Base-by-base conservation (phyloP, 495 filamentous ascomycete species). In the Lepidopterella palustris region DNA sequence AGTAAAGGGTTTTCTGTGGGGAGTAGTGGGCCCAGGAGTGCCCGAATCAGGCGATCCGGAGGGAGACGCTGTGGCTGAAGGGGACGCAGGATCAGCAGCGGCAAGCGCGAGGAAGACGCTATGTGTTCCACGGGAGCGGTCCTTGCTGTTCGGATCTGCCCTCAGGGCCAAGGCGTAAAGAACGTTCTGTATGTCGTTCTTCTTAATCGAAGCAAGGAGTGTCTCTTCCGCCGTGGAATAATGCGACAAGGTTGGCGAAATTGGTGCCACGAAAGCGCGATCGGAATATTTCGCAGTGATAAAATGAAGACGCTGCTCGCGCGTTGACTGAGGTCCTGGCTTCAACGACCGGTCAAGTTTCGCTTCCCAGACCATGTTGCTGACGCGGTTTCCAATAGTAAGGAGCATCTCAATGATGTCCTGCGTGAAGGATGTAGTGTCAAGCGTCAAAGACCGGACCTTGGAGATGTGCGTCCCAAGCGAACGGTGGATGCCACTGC, bases 381-480 rank as follows among this genome's bases (percentile, higher is more conserved):
- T 93, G 24, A 96, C 83, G 25, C 90, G 82, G 70, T 99, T 99
- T 53, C 95, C 95, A 59, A 97, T 82, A 35, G 90, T 86, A 55
- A 96, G 79, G 11, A 99, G 81, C n/a, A 97, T 82, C 65, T 97
- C 95, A 58, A 97, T 84, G 57, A 96, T 90, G 72, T 99, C 93
- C 45, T 88, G 88, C 0, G 92, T 97, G 72, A 97, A 99, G 0
- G 90, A 96, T 18, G 85, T 89, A 45, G 90, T 93, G 73, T 99
- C 93, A 21, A 99, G 80, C 0, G 93, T 97, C 26, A 99, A 83
- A 3, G 93, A 97, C 29, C 93, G 86, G 23, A 99, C 84, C 75
- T 99, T 99, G 70, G 92, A 95, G 60, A 99, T 95, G 70, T 99
- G 93, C 2, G 93, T 99, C 6, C 93, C 93, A 1, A 99, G 80